Percentiles rank a stretch among this genome's conserved stretches.
phyloP scores from a whole-genome alignment of 495 filamentous ascomycete genomes.

The Trichoderma erinaceum region DNA sequence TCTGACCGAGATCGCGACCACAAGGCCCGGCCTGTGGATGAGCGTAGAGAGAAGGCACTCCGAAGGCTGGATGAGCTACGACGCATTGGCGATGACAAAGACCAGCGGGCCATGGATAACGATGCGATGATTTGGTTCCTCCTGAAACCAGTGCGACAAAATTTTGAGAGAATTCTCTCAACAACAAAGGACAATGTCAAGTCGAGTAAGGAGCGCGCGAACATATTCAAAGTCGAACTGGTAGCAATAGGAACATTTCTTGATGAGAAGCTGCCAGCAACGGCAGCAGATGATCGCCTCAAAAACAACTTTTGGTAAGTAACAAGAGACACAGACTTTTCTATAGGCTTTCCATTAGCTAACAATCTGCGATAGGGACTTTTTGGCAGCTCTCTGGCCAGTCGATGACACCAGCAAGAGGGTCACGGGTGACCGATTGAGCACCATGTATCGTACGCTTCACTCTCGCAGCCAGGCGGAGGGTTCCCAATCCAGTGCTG shows the following conservation, averaged over 20 bases:
- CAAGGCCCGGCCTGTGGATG: conserved; percentile 18
- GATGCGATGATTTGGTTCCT: conserved; percentile 51
- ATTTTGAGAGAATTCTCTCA: conserved; percentile 53
- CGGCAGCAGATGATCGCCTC: conserved; percentile 23
- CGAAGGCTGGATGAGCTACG: conserved; percentile 14
- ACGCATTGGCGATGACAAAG: conserved; percentile 13
- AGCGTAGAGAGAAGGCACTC: conserved; percentile 19
- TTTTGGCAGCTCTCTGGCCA: conserved; percentile 36
- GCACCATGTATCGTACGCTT: conserved; percentile 14
- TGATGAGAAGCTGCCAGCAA: conserved; percentile 24
- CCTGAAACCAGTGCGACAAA: conserved; percentile 54
- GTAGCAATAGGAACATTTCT: conserved; percentile 48
- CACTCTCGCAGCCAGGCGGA: conserved; percentile 3
- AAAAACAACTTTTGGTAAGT: conserved; percentile 34
- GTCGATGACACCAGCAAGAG: conserved; percentile 18
- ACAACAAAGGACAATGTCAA: conserved; percentile 48
- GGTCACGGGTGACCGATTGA: conserved; percentile 15
- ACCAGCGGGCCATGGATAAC: conserved; percentile 18
- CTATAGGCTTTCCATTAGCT: conserved; percentile 4
- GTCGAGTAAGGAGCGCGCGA: conserved; percentile 51
- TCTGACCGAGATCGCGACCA: conserved; percentile 20
- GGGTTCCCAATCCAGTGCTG: background rate
- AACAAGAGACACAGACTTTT: background rate
- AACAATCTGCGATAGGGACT: conserved; percentile 25
- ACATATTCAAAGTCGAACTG: conserved; percentile 45